Base-by-base conservation (phyloP, 2,329 filamentous ascomycete species). In the Phyllachora maydis region DNA sequence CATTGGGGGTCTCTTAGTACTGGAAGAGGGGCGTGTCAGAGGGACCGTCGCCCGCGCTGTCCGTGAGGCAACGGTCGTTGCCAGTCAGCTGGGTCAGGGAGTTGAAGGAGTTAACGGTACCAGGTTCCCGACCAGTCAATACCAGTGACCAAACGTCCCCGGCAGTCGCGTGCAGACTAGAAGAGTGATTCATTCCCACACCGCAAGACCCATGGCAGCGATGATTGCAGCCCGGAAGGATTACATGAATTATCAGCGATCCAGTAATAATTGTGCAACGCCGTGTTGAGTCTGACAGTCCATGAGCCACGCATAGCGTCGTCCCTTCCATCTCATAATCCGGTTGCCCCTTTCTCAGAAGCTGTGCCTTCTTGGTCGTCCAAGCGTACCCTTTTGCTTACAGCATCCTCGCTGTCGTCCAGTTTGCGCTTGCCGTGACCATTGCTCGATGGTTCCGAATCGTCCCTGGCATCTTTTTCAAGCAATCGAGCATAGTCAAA, bases 401-500 rank as follows among this genome's bases (percentile, higher is more conserved):
- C n/a, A n/a, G n/a, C 35, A 3, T 29, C 38, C 5, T 40, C 39
- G n/a, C 49, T 31, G 1, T 28, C 33, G 7, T 43, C 39, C 12
- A 50, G 29, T 37, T 58, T 64, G 22, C 61, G 48, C 46, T 65
- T 66, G 4, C 47, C 45, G n/a, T n/a, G n/a, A 16, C 46, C 51
- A 4, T 27, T 24, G 6, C 13, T 18, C 19, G 23, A 20, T 27
- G 14, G 16, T n/a, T 18, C 20, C 11, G 25, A 22, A 18, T 19
- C 14, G 14, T 22, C 26, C 26, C 14, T 29, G 30, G 18, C 20
- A 19, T 37, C n/a, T 23, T 50, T 46, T 10, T 47, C 45, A 18
- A 85, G 46, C 19, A 81, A 50, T 25, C 66, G 57, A n/a, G 63
- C 62, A 43, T 82, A 85, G 34, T 81, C 76, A 23, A 68, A 59